phyloP scores from a whole-genome alignment of 331 rosid species.

The Prunus yedoensis region DNA sequence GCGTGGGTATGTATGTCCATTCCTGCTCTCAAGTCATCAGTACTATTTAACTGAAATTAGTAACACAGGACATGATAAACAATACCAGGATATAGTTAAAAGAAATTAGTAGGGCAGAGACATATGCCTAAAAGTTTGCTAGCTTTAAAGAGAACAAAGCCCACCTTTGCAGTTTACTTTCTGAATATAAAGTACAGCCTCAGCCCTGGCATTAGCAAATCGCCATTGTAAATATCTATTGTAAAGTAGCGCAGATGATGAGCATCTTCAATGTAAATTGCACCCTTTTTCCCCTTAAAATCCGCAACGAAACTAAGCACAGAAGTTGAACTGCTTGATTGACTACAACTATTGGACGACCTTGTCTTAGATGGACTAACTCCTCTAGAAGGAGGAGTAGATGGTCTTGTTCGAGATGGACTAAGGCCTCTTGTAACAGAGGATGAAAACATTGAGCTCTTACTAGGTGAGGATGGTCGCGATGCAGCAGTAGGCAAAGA shows the following conservation, averaged over 20 bases:
- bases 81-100: not conserved
- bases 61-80: not conserved
- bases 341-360: conserved; percentile 42
- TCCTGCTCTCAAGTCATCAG: not conserved
- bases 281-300: conserved; percentile 71
- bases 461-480: conserved; percentile 67
- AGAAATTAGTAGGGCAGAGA: not conserved
- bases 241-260: conserved; percentile 81
- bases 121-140: not conserved
- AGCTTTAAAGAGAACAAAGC: conserved; percentile 1
- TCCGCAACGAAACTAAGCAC: conserved; percentile 88
- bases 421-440: conserved; percentile 66
- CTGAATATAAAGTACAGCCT: conserved; percentile 64
- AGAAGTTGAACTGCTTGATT: conserved; percentile 55
- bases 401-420: conserved; percentile 76
- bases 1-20: not conserved
- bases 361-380: conserved; percentile 65
- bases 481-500: conserved; percentile 41
- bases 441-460: conserved; percentile 35
- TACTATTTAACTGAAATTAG: not conserved
- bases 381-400: conserved; percentile 82
- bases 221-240: conserved; percentile 92
- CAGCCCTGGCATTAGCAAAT: conserved; percentile 81
- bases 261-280: conserved; percentile 79
- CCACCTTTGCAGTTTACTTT: conserved; percentile 77